Base-by-base conservation (phyloP, 495 filamentous ascomycete genomes). In the Podospora australis region DNA sequence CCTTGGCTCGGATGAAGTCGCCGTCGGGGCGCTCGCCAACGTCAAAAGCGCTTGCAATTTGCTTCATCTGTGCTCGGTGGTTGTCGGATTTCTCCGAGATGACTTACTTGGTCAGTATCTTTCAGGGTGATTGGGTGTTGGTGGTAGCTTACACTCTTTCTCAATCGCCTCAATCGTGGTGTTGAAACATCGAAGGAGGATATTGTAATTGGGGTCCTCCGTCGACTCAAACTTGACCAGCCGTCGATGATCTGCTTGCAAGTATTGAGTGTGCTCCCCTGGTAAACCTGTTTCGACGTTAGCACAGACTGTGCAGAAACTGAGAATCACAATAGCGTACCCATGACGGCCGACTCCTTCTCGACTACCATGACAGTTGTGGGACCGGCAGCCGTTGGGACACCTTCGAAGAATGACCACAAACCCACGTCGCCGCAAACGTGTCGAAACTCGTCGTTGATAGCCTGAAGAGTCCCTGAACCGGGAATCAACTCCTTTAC, bases 401-500 rank as follows among this genome's bases (percentile, higher is more conserved):
- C 34, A 2, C 64, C 69, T 46, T 76, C 74, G 29, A 71, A 77
- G 51, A 76, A 76, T 7, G 73, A 73, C 25, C 58, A 64, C 0
- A 77, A 45, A 1, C 53, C 40, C 2, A 74, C 23, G n/a, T 60
- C 50, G 4, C 26, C 52, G 8, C 61, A 52, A 26, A 63, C 38
- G 20, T 69, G 53, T 7, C 69, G 61, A 51, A 77, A 77, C 19
- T 70, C 61, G 22, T 75, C 72, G 39, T 77, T 77, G 26, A 76
- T 64, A 0, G 51, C 44, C 44, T 73, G 52, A 1, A 57, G 20
- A 8, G 51, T 50, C 4, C 35, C 43, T 1, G 68, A 72, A 23
- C 57, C 54, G n/a, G 39, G 56, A 2, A 42, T 48, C 8, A 77
- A 56, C 3, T 77, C 72, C 1, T 52, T 51, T 16, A 76, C 57